Percentiles rank a stretch among this genome's conserved stretches.
phyloP scores from a whole-genome alignment of 768 basidiomycete species.

The Boletellus ananas region DNA sequence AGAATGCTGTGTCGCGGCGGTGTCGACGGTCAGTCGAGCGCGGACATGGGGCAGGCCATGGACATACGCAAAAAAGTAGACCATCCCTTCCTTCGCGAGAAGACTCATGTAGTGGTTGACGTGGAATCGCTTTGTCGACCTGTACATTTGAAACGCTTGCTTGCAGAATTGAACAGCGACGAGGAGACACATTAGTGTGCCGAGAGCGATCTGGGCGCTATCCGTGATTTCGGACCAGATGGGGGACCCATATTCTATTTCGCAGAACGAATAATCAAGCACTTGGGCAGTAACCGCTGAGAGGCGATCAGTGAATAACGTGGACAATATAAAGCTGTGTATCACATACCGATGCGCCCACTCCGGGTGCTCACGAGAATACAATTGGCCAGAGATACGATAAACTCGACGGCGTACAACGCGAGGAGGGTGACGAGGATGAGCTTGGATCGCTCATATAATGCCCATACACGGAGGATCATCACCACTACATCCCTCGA shows the following conservation, averaged over 20 bases:
- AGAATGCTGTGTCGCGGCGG: not conserved
- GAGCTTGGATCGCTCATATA: not conserved
- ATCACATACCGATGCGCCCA: not conserved
- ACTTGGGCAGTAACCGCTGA: not conserved
- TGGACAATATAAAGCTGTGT: not conserved
- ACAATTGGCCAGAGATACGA: not conserved
- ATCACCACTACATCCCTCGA: not conserved
- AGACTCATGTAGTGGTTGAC: not conserved
- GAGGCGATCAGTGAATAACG: not conserved
- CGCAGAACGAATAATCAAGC: not conserved
- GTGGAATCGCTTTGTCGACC: not conserved
- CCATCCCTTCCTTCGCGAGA: not conserved
- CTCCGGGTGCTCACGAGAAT: not conserved
- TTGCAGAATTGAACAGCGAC: not conserved
- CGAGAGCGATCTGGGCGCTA: not conserved
- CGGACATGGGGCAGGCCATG: not conserved
- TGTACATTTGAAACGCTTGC: not conserved
- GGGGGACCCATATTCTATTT: not conserved
- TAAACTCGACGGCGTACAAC: not conserved
- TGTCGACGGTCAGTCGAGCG: not conserved
- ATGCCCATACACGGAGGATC: conserved; percentile 3
- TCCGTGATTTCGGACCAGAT: not conserved
- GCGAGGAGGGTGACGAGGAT: not conserved
- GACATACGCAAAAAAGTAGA: conserved; percentile 4
- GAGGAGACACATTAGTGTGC: not conserved